Evolutionary conservation across 306 rosid genomes (phyloP), one percentile per base, ranked within the genome.

Genomic region (Vicia villosa): DNA sequence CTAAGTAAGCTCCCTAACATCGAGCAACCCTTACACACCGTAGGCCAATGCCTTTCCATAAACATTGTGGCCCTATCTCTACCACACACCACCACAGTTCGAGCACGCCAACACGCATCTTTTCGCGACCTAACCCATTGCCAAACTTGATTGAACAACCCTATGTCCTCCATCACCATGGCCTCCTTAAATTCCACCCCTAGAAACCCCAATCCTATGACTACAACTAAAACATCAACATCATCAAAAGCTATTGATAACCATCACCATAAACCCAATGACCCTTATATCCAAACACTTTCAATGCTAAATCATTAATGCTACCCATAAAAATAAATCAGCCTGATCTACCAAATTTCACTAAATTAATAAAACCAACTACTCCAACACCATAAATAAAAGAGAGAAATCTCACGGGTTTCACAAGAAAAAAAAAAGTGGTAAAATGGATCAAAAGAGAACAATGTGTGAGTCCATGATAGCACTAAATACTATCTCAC

Each of bases 41-140:
- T 63, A 7, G 98, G 98, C 98, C 97, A 93, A 83, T 93, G 94
- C 75, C 80, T 81, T 78, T 90, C 97, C 5, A 84, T 22, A 19
- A 86, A 84, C 76, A 80, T 14, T 49, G 84, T 78, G 57, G 68
- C 76, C 77, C 61, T 78, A 37, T 88, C 94, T 63, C 85, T 74
- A 75, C 78, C 83, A 56, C 85, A 74, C 49, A 77, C 43, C 49
- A 84, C 72, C 0, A 58, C 80, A 5, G 76, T 79, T 72, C 55
- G 76, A 7, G 79, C 87, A 1, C 82, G 89, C 55, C 76, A 80
- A 60, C 77, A 90, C 2, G 86, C 60, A 21, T 80, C 91, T 69
- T 86, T 92, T 72, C 88, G 95, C 0, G 83, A 86, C 47, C 76
- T 83, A 75, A 92, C 77, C 96, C 98, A 92, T 80, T 85, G 84